These are phyloP conservation scores for Chrysanthemum seticuspe DNA, from an alignment of 129 eudicot species.

Conservation along the genomic window DNA sequence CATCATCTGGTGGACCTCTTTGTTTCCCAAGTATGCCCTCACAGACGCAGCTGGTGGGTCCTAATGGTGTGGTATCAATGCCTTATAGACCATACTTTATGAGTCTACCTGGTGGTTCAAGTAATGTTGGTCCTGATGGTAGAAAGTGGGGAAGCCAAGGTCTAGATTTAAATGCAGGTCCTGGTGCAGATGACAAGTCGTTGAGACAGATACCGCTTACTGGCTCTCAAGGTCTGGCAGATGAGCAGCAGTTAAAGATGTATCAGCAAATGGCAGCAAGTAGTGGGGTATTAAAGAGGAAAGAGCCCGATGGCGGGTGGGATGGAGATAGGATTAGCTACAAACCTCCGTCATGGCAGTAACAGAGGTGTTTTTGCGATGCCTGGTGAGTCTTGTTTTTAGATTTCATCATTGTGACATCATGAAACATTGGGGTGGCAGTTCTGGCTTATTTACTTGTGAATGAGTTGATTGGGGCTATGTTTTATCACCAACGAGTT, in stretches of 20 bases:
- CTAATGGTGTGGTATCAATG: constrained; percentile 43
- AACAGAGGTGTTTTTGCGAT: constrained; percentile 21
- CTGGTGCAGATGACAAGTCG: constrained; percentile 53
- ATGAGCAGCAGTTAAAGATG: constrained; percentile 65
- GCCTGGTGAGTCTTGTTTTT: constrained; percentile 26
- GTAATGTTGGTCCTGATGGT: constrained; percentile 51
- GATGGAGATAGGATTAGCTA: constrained; percentile 58
- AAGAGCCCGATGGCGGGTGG: constrained; percentile 87
- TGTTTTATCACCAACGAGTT: not conserved
- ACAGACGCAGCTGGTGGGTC: constrained; percentile 57
- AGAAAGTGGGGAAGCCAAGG: constrained; percentile 75
- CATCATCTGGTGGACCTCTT: constrained; percentile 62
- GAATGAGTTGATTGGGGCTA: not conserved
- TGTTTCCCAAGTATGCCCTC: constrained; percentile 52
- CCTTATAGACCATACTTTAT: constrained; percentile 65
- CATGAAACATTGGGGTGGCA: not conserved
- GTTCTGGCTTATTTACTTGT: not conserved
- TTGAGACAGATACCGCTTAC: constrained; percentile 55
- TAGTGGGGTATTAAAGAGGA: constrained; percentile 60
- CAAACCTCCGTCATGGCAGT: constrained; percentile 74
- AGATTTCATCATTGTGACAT: not conserved
- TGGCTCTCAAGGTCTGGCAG: constrained; percentile 50
- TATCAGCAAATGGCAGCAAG: constrained; percentile 45
- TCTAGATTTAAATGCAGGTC: constrained; percentile 83
- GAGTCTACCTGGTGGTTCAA: constrained; percentile 55